Percentiles rank a stretch among this genome's conserved stretches.
phyloP scores from a whole-genome alignment of 2,329 filamentous ascomycete species.

The Aotearoamyces nothofagi region DNA sequence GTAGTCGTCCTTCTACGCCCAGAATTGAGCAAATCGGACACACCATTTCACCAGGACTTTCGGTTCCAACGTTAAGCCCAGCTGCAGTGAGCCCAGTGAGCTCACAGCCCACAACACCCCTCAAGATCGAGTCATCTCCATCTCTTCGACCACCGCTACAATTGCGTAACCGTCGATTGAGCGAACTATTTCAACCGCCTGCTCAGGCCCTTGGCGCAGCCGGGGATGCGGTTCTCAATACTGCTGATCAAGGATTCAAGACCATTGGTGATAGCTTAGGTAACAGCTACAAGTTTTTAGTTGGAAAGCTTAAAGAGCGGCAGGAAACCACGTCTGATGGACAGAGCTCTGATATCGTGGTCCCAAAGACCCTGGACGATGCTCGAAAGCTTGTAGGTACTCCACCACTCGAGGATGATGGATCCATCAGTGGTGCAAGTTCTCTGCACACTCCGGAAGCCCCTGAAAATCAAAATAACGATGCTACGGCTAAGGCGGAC shows the following conservation, averaged over 20 bases:
- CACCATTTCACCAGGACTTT: constrained; percentile 17
- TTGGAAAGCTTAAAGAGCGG: constrained; percentile 73
- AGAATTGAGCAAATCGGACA: constrained; percentile 17
- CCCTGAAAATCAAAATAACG: constrained; percentile 17
- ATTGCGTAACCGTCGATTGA: constrained; percentile 59
- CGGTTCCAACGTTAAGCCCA: constrained; percentile 5
- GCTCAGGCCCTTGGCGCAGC: constrained; percentile 69
- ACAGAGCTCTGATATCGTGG: constrained; percentile 33
- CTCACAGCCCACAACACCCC: constrained; percentile 19
- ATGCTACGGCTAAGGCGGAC: constrained; percentile 28
- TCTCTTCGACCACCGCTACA: constrained; percentile 18
- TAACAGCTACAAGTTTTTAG: constrained; percentile 84
- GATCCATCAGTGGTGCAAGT: constrained; percentile 30
- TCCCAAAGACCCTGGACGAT: constrained; percentile 87
- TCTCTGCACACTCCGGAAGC: constrained; percentile 27
- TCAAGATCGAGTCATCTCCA: constrained; percentile 15
- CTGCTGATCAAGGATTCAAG: constrained; percentile 83
- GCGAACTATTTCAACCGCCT: constrained; percentile 74
- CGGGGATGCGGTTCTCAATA: constrained; percentile 71
- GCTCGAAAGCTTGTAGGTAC: constrained; percentile 77
- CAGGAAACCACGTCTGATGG: constrained; percentile 27
- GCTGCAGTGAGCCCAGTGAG: constrained; percentile 10
- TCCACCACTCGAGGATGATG: constrained; percentile 31
- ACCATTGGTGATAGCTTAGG: constrained; percentile 83
- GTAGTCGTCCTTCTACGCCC: constrained; percentile 31